Evolutionary conservation across 805 yeast species (phyloP).

Genomic region (Monosporozyma yasuniensis): DNA sequence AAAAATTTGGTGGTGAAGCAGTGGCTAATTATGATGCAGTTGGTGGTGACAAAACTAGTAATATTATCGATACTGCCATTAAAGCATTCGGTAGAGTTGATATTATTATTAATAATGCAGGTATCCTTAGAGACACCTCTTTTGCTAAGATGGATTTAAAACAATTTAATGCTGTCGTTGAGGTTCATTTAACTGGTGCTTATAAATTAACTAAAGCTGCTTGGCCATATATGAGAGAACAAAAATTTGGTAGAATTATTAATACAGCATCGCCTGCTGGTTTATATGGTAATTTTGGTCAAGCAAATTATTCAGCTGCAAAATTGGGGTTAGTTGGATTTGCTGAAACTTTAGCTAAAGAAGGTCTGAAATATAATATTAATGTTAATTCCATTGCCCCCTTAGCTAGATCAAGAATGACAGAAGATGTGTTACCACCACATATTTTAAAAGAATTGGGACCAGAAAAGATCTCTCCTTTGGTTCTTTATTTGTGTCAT

Average conservation of each 20-base stretch:
- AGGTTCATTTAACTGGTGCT: conserved; percentile 87
- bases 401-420: conserved; percentile 92
- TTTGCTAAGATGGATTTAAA: conserved; percentile 78
- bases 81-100: conserved; percentile 84
- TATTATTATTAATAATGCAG: conserved; percentile 87
- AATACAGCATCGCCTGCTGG: conserved; percentile 99
- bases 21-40: conserved; percentile 93
- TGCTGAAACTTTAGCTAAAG: conserved; percentile 91
- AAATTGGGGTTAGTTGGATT: conserved; percentile 84
- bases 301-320: conserved; percentile 90
- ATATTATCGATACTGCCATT: conserved; percentile 77
- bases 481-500: conserved; percentile 73
- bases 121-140: conserved; percentile 80
- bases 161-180: conserved; percentile 70
- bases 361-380: conserved; percentile 80
- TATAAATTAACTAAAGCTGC: conserved; percentile 79
- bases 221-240: conserved; percentile 82
- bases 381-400: conserved; percentile 85
- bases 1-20: conserved; percentile 66
- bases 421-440: conserved; percentile 81
- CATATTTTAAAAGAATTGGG: conserved; percentile 69
- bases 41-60: conserved; percentile 60
- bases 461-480: conserved; percentile 88
- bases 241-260: conserved; percentile 78
- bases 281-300: conserved; percentile 93